Evolutionary conservation across 176 grass and related monocot species (phyloP), one percentile per base, ranked within the genome.

Genomic region (Oryza meyeriana): DNA sequence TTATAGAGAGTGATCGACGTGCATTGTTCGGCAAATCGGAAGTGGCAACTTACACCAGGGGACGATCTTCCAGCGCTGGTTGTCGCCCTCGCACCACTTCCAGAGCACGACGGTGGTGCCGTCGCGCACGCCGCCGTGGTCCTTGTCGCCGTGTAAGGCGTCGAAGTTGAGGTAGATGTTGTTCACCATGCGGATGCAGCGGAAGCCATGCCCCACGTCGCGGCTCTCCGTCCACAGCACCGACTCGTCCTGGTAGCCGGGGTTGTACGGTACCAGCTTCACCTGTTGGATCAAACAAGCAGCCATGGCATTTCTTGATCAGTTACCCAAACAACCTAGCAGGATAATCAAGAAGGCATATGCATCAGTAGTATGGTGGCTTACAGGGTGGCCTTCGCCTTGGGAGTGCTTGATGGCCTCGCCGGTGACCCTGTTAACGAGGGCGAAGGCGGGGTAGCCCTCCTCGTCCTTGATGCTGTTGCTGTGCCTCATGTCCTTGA

Each of bases 131-230:
- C 94, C 92, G 22, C 94, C 90, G 14, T 97, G 94, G 39, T 94
- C 82, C 80, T 94, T 89, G 80, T 97, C 92, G 42, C 94, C 94
- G 25, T 97, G 90, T 25, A 81, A 75, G 48, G 94, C 94, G 61
- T 97, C 94, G 48, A 97, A 97, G 82, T 97, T 97, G 77, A 97
- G 73, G 80, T 92, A 87, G 76, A 97, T 94, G 92, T 97, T 97
- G 88, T 97, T 97, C 8, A 94, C 86, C 94, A 97, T 97, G 70
- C 94, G 93, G 74, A 97, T 89, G 94, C 94, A 97, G 4, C 88
- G 83, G 88, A 89, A 97, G 16, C 90, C 89, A 35, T 85, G 63
- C 0, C 94, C 94, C 0, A 94, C 90, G 73, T 97, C 94, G 20
- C 86, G 82, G 86, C 91, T 94, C 90, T 97, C 94, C 0, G 92